phyloP scores from a whole-genome alignment of 1,284 basidiomycete genomes.

The Bjerkandera adusta region DNA sequence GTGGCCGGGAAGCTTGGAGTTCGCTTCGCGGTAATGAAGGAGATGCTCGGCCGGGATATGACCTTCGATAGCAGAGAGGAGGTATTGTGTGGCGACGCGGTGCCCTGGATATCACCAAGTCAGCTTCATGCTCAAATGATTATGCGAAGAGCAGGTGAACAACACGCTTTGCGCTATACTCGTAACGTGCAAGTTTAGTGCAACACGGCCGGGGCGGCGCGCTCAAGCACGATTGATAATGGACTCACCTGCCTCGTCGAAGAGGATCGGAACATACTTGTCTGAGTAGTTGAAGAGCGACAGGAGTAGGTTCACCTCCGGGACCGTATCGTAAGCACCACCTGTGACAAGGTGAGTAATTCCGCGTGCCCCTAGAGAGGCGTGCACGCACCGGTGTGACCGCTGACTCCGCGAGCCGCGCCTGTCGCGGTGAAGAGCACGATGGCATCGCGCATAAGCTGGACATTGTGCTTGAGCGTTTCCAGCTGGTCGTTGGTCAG shows the following conservation, averaged over 20 bases:
- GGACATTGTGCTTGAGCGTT: slow-evolving; percentile 65
- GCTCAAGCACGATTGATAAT: background rate
- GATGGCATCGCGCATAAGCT: slow-evolving; percentile 78
- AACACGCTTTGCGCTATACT: no score
- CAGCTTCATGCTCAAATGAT: background rate
- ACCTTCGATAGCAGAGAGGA: slow-evolving; percentile 75
- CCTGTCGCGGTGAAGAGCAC: slow-evolving; percentile 82
- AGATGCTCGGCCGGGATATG: slow-evolving; percentile 71
- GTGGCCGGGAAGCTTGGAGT: slow-evolving; percentile 83
- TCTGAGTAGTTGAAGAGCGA: slow-evolving; percentile 66
- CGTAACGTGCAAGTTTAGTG: background rate
- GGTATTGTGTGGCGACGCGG: slow-evolving; percentile 85
- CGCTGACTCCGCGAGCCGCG: slow-evolving; percentile 78
- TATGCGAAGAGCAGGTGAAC: background rate
- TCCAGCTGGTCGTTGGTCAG: slow-evolving; percentile 59
- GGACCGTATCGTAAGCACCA: slow-evolving; percentile 83
- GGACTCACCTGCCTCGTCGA: slow-evolving; percentile 72
- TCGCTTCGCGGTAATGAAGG: slow-evolving; percentile 79
- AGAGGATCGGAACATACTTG: slow-evolving; percentile 63
- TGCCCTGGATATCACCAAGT: no score
- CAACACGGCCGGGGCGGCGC: background rate
- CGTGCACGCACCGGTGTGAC: slow-evolving; percentile 62
- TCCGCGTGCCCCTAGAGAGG: background rate
- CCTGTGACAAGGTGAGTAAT: slow-evolving; percentile 36
- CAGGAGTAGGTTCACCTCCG: slow-evolving; percentile 75